Base-by-base conservation (phyloP, 805 yeast genomes). In the Barnettozyma vustinii region DNA sequence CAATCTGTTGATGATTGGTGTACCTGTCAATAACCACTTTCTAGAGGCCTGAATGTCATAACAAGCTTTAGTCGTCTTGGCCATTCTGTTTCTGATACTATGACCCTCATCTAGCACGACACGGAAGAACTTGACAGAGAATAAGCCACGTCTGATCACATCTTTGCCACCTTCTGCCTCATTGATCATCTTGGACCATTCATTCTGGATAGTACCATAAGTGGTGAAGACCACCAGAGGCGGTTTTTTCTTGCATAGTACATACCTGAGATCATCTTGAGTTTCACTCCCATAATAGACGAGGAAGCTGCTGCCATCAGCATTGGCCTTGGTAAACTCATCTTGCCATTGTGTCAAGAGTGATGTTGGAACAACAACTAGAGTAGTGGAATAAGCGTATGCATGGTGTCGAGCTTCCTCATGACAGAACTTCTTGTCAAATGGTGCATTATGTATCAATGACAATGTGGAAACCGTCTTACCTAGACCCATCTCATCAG, bases 401-500 rank as follows among this genome's bases (percentile, higher is more conserved):
- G 40, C 32, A 5, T 46, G 47, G 1, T n/a, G 3, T 9, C 44
- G 23, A 0, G 52, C 52, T 5, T 16, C 25, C 3, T 19, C n/a
- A 6, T 26, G 23, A 13, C 48, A 39, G 41, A 33, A 59, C 1
- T 56, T 52, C 13, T 61, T 49, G 58, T 85, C 91, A 42, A 57
- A 63, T 0, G 89, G 87, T 9, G 75, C 81, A 0, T 87, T 74
- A 49, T 84, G 79, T 12, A 91, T 73, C 44, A 92, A 67, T 0
- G 97, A 76, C 46, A 89, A 66, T 0, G 96, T 80, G 1, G 96
- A 85, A 21, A 91, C 85, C 0, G 98, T 91, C 62, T 91, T 91
- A 40, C 98, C 98, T 9, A 91, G 72, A 0, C 98, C 98, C 98
- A 91, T 91, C 64, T 91, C 98, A 68, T 91, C 98, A 0, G 97